Percentiles rank a stretch among this genome's conserved stretches.
These are phyloP conservation scores for Cicer yamashitae DNA, from an alignment of 306 rosid species.

Conservation along the genomic window DNA sequence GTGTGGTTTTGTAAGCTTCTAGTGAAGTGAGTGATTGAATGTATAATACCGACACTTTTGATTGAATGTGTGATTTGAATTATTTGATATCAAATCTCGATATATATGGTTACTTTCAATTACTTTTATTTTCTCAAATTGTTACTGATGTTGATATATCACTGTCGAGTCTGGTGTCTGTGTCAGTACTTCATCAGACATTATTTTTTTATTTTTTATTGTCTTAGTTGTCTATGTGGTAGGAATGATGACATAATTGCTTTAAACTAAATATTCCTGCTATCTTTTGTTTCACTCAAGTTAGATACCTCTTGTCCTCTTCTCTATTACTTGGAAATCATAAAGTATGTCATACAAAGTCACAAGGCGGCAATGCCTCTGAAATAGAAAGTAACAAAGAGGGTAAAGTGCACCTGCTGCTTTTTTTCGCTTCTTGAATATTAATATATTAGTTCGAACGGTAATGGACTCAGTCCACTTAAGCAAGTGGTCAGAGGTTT, in stretches of 20 bases:
- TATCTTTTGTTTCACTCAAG: slow-evolving; percentile 48
- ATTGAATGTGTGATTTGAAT: too few relatives aligned
- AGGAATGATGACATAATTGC: slow-evolving; percentile 46
- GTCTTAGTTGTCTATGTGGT: slow-evolving; percentile 3
- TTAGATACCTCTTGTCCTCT: slow-evolving; percentile 45
- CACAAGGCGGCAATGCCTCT: slow-evolving; percentile 30
- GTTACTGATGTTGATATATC: too few relatives aligned
- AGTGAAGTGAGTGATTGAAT: slow-evolving; percentile 25
- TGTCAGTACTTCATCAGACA: too few relatives aligned
- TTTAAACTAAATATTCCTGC: slow-evolving; percentile 48
- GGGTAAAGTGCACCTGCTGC: slow-evolving; percentile 41
- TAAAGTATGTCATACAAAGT: slow-evolving; percentile 43
- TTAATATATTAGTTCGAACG: not conserved
- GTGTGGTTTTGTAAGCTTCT: slow-evolving; percentile 34
- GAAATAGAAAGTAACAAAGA: slow-evolving; percentile 43
- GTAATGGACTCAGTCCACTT: too few relatives aligned
- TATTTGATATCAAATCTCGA: too few relatives aligned
- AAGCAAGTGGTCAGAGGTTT: too few relatives aligned
- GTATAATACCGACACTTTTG: slow-evolving; percentile 37
- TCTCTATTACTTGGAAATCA: slow-evolving; percentile 40
- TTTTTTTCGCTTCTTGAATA: slow-evolving; percentile 38
- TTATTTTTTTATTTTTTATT: not conserved
- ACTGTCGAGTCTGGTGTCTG: too few relatives aligned
- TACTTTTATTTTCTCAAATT: too few relatives aligned
- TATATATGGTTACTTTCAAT: too few relatives aligned